Evolutionary conservation across 768 basidiomycete species (phyloP), one percentile per base, ranked within the genome.

Genomic region (Cystobasidium onofrii): DNA sequence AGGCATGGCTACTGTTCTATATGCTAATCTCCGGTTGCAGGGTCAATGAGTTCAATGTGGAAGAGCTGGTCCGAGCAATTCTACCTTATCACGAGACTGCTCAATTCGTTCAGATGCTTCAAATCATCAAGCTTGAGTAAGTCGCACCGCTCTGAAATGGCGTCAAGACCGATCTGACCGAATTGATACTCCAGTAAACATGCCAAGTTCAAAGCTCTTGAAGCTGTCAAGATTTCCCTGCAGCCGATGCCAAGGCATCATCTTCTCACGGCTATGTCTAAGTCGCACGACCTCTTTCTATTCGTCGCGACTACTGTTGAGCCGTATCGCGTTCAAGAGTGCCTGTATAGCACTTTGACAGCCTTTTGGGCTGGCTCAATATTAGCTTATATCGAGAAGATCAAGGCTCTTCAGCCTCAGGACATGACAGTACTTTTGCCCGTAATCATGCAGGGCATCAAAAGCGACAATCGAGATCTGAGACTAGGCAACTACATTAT

Each of bases 21-120:
- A 12, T 52, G 41, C 13, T 27, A 0, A 46, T 39, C 70, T 33
- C 57, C 57, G 17, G 17, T n/a, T 67, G 20, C 78, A 97, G 95
- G 80, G 87, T 97, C 31, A 86, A 97, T 79, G 93, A 98, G 80
- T 92, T 97, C 83, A 96, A 98, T 78, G 85, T 94, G 67, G 86
- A 89, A 67, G 85, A 86, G 27, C 79, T 93, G 31, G 84, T 98
- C 6, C 82, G 88, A 9, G 83, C 92, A 27, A 98, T 98, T 81
- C 82, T 97, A 34, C 96, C 96, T 0, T 97, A 95, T 80, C 92
- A 98, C 78, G 91, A 94, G 77, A 90, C 94, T 3, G 88, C 90
- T 0, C 92, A 97, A 80, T 98, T 98, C 81, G 86, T 89, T 10
- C 95, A 96, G 77, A 91, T 97, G 85, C 84, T 96, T 29, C 87